phyloP scores from a whole-genome alignment of 352 stramenopile genomes.

The Pythium plurisporium region DNA sequence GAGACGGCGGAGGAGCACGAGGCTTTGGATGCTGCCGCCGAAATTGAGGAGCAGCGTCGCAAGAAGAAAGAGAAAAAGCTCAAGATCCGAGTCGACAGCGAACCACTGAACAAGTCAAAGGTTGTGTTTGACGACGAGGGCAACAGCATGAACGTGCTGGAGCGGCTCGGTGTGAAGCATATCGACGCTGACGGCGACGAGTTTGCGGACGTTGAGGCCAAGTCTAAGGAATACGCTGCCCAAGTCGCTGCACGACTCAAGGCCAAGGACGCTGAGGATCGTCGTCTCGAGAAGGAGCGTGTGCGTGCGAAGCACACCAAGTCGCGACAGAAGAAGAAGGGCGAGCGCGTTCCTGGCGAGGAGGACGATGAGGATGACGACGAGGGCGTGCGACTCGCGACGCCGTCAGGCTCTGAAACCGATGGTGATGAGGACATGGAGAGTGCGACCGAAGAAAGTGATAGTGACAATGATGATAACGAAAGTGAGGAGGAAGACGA shows the following conservation, averaged over 20 bases:
- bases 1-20: slow-evolving; percentile 40
- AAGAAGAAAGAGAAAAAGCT: slow-evolving; percentile 85
- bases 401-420: slow-evolving; percentile 22
- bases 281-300: slow-evolving; percentile 78
- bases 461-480: slow-evolving; percentile 6
- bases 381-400: slow-evolving; percentile 21
- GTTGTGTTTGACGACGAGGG: slow-evolving; percentile 95
- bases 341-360: slow-evolving; percentile 32
- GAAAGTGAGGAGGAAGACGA: slow-evolving; percentile 29
- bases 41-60: slow-evolving; percentile 61
- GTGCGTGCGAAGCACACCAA: slow-evolving; percentile 88
- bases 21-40: slow-evolving; percentile 22
- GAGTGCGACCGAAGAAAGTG: slow-evolving; percentile 27
- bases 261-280: slow-evolving; percentile 78
- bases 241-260: slow-evolving; percentile 64
- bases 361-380: slow-evolving; percentile 29
- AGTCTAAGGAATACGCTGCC: slow-evolving; percentile 58
- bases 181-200: slow-evolving; percentile 23
- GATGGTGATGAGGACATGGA: slow-evolving; percentile 33
- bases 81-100: slow-evolving; percentile 77
- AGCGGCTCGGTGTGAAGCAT: slow-evolving; percentile 49
- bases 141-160: slow-evolving; percentile 62
- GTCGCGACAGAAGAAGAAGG: slow-evolving; percentile 82
- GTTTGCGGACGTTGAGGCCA: slow-evolving; percentile 63
- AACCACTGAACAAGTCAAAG: slow-evolving; percentile 67